phyloP scores from a whole-genome alignment of 176 grass and related monocot species.

The Cocos nucifera region DNA sequence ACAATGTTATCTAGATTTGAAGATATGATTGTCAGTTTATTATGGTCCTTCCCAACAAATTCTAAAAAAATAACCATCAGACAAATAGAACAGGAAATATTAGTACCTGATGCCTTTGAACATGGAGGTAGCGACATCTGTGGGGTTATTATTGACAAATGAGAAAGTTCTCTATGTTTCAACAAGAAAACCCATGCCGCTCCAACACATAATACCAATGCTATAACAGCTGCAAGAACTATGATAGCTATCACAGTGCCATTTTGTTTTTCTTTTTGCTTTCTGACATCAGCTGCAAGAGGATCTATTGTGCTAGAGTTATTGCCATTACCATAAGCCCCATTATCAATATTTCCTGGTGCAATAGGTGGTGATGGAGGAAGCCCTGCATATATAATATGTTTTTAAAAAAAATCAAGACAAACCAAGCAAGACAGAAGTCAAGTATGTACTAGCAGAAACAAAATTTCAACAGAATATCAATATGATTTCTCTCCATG shows the following conservation, averaged over 20 bases:
- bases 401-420: neutral
- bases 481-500: neutral
- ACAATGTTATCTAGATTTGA: too few species aligned
- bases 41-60: too few species aligned
- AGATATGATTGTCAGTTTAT: too few species aligned
- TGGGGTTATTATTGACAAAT: slow-evolving; percentile 31
- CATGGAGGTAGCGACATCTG: slow-evolving; percentile 2
- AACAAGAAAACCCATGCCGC: slow-evolving; percentile 54
- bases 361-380: slow-evolving; percentile 51
- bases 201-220: slow-evolving; percentile 66
- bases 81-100: slow-evolving; percentile 9
- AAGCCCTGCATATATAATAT: slow-evolving; percentile 49
- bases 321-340: slow-evolving; percentile 40
- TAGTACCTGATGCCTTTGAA: slow-evolving; percentile 64
- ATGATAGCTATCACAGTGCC: slow-evolving; percentile 54
- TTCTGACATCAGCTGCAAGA: slow-evolving; percentile 65
- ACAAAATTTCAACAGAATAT: neutral
- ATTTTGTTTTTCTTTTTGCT: slow-evolving; percentile 44
- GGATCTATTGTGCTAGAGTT: slow-evolving; percentile 30
- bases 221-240: slow-evolving; percentile 67
- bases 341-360: slow-evolving; percentile 29
- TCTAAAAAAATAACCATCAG: slow-evolving; percentile 5
- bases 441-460: neutral
- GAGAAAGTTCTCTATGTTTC: slow-evolving; percentile 40
- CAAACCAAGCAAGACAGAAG: neutral